A percentile compares a stretch with the other conserved stretches of the same genome.
phyloP scores from a whole-genome alignment of 2,329 filamentous ascomycete species.

The Polychaeton citri region DNA sequence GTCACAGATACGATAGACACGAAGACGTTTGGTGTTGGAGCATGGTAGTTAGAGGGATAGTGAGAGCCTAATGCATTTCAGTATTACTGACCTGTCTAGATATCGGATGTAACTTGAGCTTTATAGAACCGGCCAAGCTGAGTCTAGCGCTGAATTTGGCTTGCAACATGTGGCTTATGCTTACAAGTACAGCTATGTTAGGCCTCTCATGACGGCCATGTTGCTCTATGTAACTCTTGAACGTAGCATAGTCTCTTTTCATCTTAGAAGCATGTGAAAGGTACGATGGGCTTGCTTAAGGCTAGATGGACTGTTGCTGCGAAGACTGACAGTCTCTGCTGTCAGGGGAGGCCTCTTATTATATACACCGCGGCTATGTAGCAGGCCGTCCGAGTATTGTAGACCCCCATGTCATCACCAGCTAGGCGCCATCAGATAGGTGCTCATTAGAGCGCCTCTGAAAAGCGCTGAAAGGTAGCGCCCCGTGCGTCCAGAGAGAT shows the following conservation, averaged over 20 bases:
- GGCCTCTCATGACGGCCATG: background rate
- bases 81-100: too few species aligned
- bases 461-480: background rate
- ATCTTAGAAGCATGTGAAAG: background rate
- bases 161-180: too few species aligned
- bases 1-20: too few species aligned
- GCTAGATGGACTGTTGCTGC: background rate
- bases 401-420: background rate
- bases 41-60: too few species aligned
- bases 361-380: background rate
- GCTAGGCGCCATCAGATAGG: background rate
- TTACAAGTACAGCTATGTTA: too few species aligned
- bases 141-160: too few species aligned
- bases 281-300: background rate
- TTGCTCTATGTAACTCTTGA: background rate
- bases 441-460: background rate
- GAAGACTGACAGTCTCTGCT: background rate
- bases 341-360: background rate
- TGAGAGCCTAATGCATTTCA: too few species aligned
- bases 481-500: background rate
- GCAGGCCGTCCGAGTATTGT: too few species aligned
- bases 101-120: too few species aligned
- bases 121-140: too few species aligned
- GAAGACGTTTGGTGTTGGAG: too few species aligned
- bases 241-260: background rate